phyloP scores from a whole-genome alignment of 257 asterid genomes.

The Solanum paucissectum region DNA sequence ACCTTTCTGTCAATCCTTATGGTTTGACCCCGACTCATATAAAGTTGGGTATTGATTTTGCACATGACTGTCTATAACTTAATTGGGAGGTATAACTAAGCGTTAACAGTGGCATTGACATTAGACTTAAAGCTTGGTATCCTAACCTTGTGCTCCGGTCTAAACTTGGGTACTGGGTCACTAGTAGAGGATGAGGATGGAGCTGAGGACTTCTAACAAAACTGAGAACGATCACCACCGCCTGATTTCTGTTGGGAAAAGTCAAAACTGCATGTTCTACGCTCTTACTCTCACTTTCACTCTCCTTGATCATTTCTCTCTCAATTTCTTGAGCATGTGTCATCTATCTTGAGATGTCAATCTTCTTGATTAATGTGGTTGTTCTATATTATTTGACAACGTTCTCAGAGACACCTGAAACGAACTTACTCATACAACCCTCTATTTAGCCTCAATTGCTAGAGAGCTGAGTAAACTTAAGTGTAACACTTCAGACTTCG shows the following conservation, averaged over 20 bases:
- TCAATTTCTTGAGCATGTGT: not conserved
- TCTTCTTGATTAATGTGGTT: not conserved
- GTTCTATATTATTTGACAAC: not conserved
- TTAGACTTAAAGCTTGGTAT: not conserved
- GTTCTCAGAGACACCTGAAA: not conserved
- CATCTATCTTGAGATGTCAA: not conserved
- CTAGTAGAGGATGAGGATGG: not conserved
- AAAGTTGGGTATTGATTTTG: not conserved
- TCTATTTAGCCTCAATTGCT: not conserved
- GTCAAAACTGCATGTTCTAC: not conserved
- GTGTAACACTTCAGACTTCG: too few species aligned
- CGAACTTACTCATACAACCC: not conserved
- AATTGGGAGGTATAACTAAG: not conserved
- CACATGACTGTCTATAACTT: not conserved
- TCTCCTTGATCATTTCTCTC: not conserved
- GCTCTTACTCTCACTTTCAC: not conserved
- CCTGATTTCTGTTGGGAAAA: not conserved
- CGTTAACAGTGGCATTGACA: not conserved
- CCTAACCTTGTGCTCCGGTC: not conserved
- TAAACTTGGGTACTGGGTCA: not conserved
- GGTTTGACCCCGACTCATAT: not conserved
- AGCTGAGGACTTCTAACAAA: not conserved
- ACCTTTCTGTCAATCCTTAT: not conserved
- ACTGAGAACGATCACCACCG: not conserved
- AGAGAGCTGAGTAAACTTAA: not conserved